These are phyloP conservation scores for Pseudogymnoascus sp. DNA, from an alignment of 2,329 filamentous ascomycete genomes.

Conservation along the genomic window DNA sequence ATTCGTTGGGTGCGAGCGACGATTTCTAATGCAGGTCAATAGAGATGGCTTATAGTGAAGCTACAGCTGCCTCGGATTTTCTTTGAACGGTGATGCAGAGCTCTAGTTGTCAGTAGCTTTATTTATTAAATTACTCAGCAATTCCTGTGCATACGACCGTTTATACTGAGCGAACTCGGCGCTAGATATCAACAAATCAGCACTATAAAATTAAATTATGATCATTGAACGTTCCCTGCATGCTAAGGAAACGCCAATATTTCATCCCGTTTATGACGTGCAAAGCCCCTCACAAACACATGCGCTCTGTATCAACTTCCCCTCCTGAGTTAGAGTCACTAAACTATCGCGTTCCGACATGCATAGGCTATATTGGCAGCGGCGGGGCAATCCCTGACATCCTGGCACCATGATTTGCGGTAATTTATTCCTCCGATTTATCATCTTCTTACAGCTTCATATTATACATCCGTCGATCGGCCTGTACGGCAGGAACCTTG, in stretches of 20 bases:
- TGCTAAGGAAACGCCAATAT: not conserved
- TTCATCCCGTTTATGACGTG: not conserved
- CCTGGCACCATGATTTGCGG: constrained; percentile 4
- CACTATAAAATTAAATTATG: not conserved
- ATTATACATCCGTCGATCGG: constrained; percentile 6
- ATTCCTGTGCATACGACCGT: not conserved
- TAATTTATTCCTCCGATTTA: constrained; percentile 8
- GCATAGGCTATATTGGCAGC: not conserved
- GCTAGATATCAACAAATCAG: not conserved
- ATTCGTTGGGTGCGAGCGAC: not conserved
- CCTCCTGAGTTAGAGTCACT: not conserved
- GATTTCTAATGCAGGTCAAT: constrained; percentile 5
- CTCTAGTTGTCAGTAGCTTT: not conserved
- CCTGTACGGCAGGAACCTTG: not conserved
- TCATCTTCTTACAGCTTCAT: not conserved
- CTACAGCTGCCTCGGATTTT: not conserved
- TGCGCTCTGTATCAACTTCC: not conserved
- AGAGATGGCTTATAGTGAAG: not conserved
- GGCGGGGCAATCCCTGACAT: not conserved
- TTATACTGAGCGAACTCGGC: not conserved
- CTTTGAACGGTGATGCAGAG: not conserved
- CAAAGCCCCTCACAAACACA: not conserved
- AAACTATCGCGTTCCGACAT: not conserved
- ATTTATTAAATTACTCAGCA: not conserved
- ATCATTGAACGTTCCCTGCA: not conserved